Evolutionary conservation across 768 basidiomycete genomes (phyloP).

Genomic region (Cytidiella melzeri): DNA sequence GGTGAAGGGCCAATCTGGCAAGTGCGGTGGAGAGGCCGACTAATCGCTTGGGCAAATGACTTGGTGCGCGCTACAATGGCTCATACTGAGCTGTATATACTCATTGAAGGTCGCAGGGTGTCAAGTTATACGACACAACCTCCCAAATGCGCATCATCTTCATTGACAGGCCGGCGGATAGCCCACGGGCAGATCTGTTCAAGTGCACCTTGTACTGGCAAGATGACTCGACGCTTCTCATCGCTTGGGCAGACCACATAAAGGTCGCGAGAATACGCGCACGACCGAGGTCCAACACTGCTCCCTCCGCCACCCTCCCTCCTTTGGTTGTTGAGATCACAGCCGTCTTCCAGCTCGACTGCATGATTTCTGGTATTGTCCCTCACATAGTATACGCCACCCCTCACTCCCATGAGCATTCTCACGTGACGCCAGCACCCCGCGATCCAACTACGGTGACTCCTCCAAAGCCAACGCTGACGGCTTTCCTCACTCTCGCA

Average conservation of each 20-base stretch:
- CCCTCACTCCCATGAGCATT: not conserved
- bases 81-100: not conserved
- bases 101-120: constrained; percentile 47
- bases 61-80: constrained; percentile 40
- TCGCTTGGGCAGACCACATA: constrained; percentile 92
- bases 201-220: constrained; percentile 91
- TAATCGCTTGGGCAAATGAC: constrained; percentile 98
- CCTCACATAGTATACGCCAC: constrained; percentile 52
- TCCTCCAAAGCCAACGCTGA: constrained; percentile 32
- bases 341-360: constrained; percentile 88
- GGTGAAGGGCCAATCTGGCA: constrained; percentile 96
- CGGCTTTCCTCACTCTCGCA: constrained; percentile 82
- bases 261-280: constrained; percentile 80
- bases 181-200: constrained; percentile 92
- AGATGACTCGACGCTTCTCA: constrained; percentile 83
- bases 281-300: constrained; percentile 41
- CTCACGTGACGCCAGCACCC: not conserved
- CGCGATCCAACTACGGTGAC: constrained; percentile 5
- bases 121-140: constrained; percentile 85
- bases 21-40: constrained; percentile 73
- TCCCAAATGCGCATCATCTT: constrained; percentile 75
- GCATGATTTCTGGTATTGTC: constrained; percentile 89
- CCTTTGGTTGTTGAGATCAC: constrained; percentile 82
- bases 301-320: constrained; percentile 41
- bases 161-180: constrained; percentile 75